phyloP scores from a whole-genome alignment of 495 filamentous ascomycete species.

The Daldinia grandis region DNA sequence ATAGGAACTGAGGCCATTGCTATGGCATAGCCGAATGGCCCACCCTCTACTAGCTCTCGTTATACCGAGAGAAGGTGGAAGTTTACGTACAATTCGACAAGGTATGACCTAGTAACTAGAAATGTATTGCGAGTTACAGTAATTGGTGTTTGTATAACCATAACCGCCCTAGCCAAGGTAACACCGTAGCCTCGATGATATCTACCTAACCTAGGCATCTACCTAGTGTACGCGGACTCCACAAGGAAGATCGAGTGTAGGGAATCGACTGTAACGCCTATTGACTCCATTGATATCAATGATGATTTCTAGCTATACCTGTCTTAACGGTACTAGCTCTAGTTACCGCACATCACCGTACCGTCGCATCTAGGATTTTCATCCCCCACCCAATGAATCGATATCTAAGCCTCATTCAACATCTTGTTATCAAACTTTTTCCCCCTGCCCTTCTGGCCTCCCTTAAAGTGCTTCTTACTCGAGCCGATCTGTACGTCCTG shows the following conservation, averaged over 20 bases:
- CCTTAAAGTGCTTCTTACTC: slow-evolving; percentile 97
- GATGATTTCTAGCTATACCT: neutral
- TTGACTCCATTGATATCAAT: neutral
- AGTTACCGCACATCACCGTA: neutral
- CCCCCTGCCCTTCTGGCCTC: slow-evolving; percentile 67
- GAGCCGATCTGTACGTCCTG: slow-evolving; percentile 74
- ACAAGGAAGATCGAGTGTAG: neutral
- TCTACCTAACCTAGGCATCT: no score
- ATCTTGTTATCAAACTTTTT: slow-evolving; percentile 53
- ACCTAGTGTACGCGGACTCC: no score
- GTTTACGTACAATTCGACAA: neutral
- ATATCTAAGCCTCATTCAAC: slow-evolving; percentile 15
- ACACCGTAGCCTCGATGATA: neutral
- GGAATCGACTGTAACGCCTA: neutral
- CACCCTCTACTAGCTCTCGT: neutral
- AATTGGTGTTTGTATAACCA: neutral
- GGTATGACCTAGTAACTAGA: neutral
- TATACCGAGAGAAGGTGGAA: neutral
- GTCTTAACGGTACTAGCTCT: neutral
- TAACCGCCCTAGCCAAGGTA: slow-evolving; percentile 5
- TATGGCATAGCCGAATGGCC: neutral
- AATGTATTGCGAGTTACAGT: neutral
- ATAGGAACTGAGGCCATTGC: neutral
- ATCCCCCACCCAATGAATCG: neutral
- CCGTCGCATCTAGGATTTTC: neutral